These are phyloP conservation scores for Eucalyptus regnans DNA, from an alignment of 345 rosid species.

Conservation along the genomic window DNA sequence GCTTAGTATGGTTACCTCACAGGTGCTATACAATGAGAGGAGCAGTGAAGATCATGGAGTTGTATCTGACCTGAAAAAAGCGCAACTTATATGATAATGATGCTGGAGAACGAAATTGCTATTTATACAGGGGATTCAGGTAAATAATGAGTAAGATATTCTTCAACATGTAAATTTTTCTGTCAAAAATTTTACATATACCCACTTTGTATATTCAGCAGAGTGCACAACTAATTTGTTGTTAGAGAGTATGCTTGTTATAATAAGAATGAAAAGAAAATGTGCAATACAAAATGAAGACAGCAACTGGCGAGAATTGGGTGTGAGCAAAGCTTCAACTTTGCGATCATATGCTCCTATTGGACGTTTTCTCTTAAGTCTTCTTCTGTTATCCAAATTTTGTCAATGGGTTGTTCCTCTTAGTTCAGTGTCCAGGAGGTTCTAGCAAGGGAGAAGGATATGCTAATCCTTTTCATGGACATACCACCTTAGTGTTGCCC, in stretches of 20 bases:
- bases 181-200: background rate
- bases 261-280: background rate
- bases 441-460: background rate
- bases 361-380: background rate
- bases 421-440: background rate
- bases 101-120: background rate
- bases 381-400: background rate
- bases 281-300: background rate
- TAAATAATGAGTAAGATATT: background rate
- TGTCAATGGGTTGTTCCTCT: background rate
- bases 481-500: background rate
- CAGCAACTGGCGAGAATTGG: background rate
- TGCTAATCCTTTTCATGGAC: background rate
- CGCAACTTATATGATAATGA: constrained; percentile 26
- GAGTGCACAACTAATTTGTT: background rate
- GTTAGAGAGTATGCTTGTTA: background rate
- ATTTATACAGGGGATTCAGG: background rate
- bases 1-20: background rate
- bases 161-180: background rate
- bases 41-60: constrained; percentile 52
- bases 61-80: constrained; percentile 48
- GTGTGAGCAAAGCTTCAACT: background rate
- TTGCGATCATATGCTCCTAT: background rate
- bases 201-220: background rate
- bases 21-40: constrained; percentile 79